Percentiles rank a stretch among this genome's conserved stretches.
phyloP scores from a whole-genome alignment of 306 rosid species.

The Senna siamea region DNA sequence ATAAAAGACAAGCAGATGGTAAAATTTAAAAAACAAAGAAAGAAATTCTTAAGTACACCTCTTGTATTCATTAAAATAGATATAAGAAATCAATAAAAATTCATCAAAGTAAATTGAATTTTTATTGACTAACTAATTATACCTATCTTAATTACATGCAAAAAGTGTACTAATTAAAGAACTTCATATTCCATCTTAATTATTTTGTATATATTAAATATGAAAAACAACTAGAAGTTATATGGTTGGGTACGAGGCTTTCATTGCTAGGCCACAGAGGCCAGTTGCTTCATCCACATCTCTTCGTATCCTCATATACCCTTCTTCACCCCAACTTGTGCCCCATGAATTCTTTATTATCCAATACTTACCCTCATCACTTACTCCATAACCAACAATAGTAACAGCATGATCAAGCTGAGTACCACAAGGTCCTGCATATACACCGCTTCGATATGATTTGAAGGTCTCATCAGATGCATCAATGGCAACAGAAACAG shows the following conservation, averaged over 20 bases:
- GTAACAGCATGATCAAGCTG: conserved; percentile 16
- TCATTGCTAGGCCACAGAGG: conserved; percentile 39
- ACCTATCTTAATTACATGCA: too few relatives aligned
- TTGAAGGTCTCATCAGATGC: background rate
- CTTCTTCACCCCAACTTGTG: conserved; percentile 43
- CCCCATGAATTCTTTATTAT: conserved; percentile 49
- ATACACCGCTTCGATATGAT: conserved; percentile 37
- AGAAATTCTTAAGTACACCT: too few relatives aligned
- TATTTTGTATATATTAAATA: too few relatives aligned
- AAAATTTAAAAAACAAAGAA: too few relatives aligned
- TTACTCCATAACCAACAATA: conserved; percentile 29
- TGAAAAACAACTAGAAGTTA: too few relatives aligned
- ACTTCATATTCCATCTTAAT: too few relatives aligned
- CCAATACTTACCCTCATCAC: conserved; percentile 38
- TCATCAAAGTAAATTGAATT: too few relatives aligned
- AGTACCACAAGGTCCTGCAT: conserved; percentile 21
- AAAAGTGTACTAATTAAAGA: too few relatives aligned
- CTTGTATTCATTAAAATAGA: too few relatives aligned
- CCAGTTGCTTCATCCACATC: conserved; percentile 33
- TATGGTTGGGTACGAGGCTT: background rate
- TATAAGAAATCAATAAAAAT: too few relatives aligned
- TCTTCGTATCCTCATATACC: conserved; percentile 31
- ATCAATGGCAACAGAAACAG: conserved; percentile 25
- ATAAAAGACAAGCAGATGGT: too few relatives aligned
- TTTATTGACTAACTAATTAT: too few relatives aligned